Percentiles rank a stretch among this genome's conserved stretches.
phyloP scores from a whole-genome alignment of 176 grass and related monocot genomes.

The Secale cereale region DNA sequence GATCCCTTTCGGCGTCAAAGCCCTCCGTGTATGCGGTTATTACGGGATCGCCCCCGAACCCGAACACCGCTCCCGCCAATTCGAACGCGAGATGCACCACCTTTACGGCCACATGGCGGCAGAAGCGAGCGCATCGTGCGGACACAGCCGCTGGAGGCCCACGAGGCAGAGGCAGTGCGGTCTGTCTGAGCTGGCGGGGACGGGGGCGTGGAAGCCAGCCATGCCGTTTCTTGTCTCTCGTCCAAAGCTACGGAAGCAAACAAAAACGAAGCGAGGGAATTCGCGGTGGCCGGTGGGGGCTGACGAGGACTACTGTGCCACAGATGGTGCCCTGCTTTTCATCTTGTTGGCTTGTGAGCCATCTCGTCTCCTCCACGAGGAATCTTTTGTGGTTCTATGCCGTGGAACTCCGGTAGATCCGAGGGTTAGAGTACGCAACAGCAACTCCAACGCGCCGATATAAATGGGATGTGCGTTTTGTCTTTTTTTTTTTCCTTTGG shows the following conservation, averaged over 20 bases:
- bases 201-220: conserved; percentile 27
- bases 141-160: no score
- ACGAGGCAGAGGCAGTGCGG: not conserved
- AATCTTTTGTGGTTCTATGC: conserved; percentile 23
- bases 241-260: not conserved
- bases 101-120: not conserved
- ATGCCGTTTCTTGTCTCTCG: conserved; percentile 26
- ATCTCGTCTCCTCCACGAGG: not conserved
- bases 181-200: conserved; percentile 21
- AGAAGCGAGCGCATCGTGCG: no score
- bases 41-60: conserved; percentile 14
- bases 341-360: not conserved
- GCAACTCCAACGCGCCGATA: no score
- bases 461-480: no score
- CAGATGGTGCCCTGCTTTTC: not conserved
- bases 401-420: not conserved
- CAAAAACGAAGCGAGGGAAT: not conserved
- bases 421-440: no score
- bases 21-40: not conserved
- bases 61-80: conserved; percentile 47
- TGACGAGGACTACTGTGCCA: conserved; percentile 12
- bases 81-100: not conserved
- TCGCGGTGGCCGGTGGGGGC: not conserved
- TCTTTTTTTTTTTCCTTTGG: no score
- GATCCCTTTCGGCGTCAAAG: not conserved